Percentiles rank a stretch among this genome's conserved stretches.
Evolutionary conservation across 176 grass and related monocot species (phyloP).

Genomic region (Alopecurus myosuroides): DNA sequence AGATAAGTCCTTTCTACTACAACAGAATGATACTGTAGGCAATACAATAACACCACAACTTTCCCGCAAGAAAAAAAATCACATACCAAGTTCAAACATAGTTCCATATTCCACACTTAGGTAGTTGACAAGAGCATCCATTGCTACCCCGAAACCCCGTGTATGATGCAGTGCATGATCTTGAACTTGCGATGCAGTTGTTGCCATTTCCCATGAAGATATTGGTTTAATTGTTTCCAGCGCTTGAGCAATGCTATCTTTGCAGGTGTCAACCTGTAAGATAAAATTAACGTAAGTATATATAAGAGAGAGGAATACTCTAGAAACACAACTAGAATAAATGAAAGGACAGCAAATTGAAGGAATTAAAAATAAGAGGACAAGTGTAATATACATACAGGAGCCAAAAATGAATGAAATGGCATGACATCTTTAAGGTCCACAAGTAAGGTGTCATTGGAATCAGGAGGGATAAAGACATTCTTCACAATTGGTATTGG

Average conservation of each 20-base stretch:
- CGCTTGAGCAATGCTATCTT: constrained; percentile 68
- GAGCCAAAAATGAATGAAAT: constrained; percentile 80
- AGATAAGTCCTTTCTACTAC: neutral
- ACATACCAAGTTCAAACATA: constrained; percentile 75
- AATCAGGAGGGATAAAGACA: constrained; percentile 72
- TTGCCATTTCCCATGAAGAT: constrained; percentile 71
- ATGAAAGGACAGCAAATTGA: neutral
- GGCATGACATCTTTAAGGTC: constrained; percentile 88
- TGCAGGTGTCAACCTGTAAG: constrained; percentile 75
- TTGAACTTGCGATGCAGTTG: constrained; percentile 45
- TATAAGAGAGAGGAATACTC: constrained; percentile 18
- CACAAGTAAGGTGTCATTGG: constrained; percentile 44
- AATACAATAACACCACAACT: constrained; percentile 44
- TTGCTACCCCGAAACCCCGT: constrained; percentile 74
- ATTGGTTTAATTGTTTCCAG: constrained; percentile 77
- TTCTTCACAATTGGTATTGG: constrained; percentile 87
- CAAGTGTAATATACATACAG: constrained; percentile 54
- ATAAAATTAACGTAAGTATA: constrained; percentile 26
- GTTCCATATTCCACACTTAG: constrained; percentile 71
- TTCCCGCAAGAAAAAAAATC: neutral
- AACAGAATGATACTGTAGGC: neutral
- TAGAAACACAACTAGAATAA: neutral
- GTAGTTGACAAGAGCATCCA: constrained; percentile 73
- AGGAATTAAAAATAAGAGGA: neutral
- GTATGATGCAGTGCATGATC: constrained; percentile 60